Percentiles rank a stretch among this genome's conserved stretches.
These are phyloP conservation scores for Pleurozium schreberi DNA, from an alignment of 225 moss, liverwort and hornwort species.

Conservation along the genomic window DNA sequence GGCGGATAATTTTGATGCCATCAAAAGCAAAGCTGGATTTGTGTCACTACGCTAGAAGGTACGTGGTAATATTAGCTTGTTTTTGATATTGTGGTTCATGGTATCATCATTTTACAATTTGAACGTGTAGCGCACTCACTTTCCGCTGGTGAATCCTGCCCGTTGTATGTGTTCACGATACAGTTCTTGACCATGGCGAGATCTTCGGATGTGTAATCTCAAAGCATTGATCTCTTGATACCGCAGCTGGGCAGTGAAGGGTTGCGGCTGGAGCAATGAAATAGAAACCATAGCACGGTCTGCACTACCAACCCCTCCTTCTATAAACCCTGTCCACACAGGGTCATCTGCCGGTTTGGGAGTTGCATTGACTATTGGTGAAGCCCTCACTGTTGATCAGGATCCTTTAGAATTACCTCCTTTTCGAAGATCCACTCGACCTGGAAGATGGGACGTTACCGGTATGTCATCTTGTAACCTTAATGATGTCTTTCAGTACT, in stretches of 20 bases:
- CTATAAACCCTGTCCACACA: conserved; percentile 21
- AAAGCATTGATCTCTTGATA: not conserved
- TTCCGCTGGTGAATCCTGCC: not conserved
- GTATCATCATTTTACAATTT: not conserved
- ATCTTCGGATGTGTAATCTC: not conserved
- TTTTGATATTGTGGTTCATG: not conserved
- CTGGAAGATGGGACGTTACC: conserved; percentile 39
- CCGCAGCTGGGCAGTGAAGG: conserved; percentile 79
- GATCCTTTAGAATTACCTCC: conserved; percentile 48
- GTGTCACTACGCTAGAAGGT: conserved; percentile 82
- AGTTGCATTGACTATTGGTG: conserved; percentile 45
- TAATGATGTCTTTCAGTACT: not conserved
- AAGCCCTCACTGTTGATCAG: conserved; percentile 51
- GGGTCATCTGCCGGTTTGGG: conserved; percentile 19
- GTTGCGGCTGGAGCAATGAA: conserved; percentile 70
- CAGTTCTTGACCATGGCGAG: not conserved
- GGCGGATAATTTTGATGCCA: conserved; percentile 67
- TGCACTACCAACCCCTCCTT: conserved; percentile 31
- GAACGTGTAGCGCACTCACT: not conserved
- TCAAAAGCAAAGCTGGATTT: conserved; percentile 76
- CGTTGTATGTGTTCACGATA: not conserved
- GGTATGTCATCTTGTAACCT: not conserved
- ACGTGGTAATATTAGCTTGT: not conserved
- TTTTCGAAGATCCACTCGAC: conserved; percentile 21
- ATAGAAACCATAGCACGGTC: conserved; percentile 63